A percentile compares a stretch with the other conserved stretches of the same genome.
Evolutionary conservation across 768 basidiomycete species (phyloP).

Genomic region (Russula olivacea): DNA sequence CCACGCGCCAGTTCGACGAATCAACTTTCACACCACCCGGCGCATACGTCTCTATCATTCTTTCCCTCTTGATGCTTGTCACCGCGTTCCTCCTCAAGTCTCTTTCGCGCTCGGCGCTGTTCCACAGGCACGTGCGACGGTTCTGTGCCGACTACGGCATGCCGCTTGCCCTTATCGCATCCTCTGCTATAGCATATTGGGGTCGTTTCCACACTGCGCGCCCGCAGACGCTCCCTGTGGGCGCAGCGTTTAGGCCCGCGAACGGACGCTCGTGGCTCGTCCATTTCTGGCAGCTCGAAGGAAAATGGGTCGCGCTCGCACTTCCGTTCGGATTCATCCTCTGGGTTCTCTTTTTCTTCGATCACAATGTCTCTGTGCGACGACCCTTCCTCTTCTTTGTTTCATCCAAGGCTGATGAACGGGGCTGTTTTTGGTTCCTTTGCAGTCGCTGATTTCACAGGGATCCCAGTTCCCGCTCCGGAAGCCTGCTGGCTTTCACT

Average conservation of each 20-base stretch:
- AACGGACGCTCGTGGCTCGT: conserved; percentile 78
- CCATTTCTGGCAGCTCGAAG: conserved; percentile 80
- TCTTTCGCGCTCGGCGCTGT: conserved; percentile 55
- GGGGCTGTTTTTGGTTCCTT: background rate
- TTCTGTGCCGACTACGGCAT: conserved; percentile 87
- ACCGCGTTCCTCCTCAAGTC: conserved; percentile 68
- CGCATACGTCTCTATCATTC: conserved; percentile 57
- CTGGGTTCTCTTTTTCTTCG: conserved; percentile 92
- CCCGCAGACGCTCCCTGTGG: conserved; percentile 62
- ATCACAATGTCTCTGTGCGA: conserved; percentile 86
- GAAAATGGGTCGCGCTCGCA: conserved; percentile 85
- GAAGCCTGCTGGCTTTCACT: conserved; percentile 87
- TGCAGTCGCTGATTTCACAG: conserved; percentile 85
- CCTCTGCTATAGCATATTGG: conserved; percentile 82
- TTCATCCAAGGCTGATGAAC: background rate
- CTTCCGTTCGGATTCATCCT: conserved; percentile 84
- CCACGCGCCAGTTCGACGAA: conserved; percentile 60
- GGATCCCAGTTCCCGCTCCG: conserved; percentile 80
- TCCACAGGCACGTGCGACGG: conserved; percentile 67
- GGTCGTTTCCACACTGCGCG: conserved; percentile 60
- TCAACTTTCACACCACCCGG: conserved; percentile 38
- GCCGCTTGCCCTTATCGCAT: conserved; percentile 76
- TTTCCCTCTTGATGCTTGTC: conserved; percentile 73
- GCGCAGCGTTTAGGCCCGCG: conserved; percentile 63
- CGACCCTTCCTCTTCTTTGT: background rate